phyloP scores from a whole-genome alignment of 2,329 filamentous ascomycete genomes.

The Didymella lethalis region DNA sequence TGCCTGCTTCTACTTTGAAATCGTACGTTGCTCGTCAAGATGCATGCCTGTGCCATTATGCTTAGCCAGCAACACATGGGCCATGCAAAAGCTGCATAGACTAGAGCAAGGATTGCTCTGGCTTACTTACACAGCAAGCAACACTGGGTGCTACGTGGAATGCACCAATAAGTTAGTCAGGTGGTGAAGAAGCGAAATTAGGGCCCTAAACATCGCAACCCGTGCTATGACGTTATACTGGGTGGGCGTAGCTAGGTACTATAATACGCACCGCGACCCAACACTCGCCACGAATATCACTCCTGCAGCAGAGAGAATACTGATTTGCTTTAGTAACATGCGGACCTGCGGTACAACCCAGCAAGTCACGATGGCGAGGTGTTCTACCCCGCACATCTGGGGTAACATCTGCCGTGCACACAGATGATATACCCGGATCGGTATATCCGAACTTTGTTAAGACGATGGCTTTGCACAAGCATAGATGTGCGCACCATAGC shows the following conservation, averaged over 20 bases:
- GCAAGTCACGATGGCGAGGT: background rate
- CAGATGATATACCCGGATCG: conserved; percentile 6
- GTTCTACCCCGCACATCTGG: conserved; percentile 17
- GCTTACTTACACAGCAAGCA: background rate
- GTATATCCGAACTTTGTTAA: conserved; percentile 4
- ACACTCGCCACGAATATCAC: background rate
- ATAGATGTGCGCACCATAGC: background rate
- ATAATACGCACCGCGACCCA: no score
- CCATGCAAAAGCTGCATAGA: background rate
- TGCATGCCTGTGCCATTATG: background rate
- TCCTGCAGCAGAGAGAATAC: conserved; percentile 5
- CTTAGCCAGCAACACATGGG: background rate
- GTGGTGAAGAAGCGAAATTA: background rate
- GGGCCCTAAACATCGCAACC: no score
- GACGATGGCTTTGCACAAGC: background rate
- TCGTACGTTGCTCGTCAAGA: background rate
- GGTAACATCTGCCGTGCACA: background rate
- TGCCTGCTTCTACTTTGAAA: background rate
- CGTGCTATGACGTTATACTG: background rate
- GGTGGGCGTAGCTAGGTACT: no score
- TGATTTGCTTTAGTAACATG: background rate
- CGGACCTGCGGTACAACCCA: background rate
- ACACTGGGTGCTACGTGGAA: background rate
- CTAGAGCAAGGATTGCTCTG: no score
- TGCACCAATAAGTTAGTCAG: background rate